Percentiles rank a stretch among this genome's conserved stretches.
Evolutionary conservation across 345 rosid genomes (phyloP).

Genomic region (Gossypium sturtianum): DNA sequence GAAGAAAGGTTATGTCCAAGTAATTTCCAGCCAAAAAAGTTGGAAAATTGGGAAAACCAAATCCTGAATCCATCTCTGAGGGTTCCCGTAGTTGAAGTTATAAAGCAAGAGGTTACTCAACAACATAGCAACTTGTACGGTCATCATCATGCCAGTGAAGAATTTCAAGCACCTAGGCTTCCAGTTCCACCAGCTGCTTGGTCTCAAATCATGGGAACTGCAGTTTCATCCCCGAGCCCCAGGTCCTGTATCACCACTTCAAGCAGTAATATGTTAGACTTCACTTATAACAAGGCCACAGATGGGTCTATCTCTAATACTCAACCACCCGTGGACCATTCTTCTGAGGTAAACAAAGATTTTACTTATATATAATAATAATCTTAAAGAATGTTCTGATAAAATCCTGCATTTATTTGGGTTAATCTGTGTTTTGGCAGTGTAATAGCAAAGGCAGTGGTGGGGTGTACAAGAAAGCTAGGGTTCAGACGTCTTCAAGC

Average conservation of each 20-base stretch:
- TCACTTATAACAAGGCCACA: conserved; percentile 27
- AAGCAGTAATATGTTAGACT: conserved; percentile 32
- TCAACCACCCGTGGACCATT: conserved; percentile 29
- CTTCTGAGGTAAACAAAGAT: conserved; percentile 29
- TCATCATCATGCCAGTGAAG: conserved; percentile 20
- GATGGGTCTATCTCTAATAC: conserved; percentile 9
- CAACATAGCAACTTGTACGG: conserved; percentile 27
- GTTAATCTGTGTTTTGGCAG: conserved; percentile 15
- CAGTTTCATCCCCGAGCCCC: conserved; percentile 40
- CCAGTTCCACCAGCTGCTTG: conserved; percentile 18
- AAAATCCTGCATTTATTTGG: neutral
- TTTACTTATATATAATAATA: neutral
- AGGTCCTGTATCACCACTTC: conserved; percentile 39
- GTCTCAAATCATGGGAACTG: conserved; percentile 17
- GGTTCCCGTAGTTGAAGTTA: conserved; percentile 15
- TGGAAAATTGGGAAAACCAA: conserved; percentile 39
- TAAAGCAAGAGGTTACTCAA: conserved; percentile 40
- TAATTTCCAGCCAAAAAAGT: conserved; percentile 28
- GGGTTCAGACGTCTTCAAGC: conserved; percentile 39
- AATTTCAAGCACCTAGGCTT: conserved; percentile 23
- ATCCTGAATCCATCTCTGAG: conserved; percentile 24
- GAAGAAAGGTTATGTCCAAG: conserved; percentile 28
- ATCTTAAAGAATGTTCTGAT: neutral
- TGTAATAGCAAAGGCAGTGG: conserved; percentile 37
- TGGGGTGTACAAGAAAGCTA: conserved; percentile 42